Evolutionary conservation across 2,329 filamentous ascomycete genomes (phyloP).

Genomic region (Ilyonectria sp.): DNA sequence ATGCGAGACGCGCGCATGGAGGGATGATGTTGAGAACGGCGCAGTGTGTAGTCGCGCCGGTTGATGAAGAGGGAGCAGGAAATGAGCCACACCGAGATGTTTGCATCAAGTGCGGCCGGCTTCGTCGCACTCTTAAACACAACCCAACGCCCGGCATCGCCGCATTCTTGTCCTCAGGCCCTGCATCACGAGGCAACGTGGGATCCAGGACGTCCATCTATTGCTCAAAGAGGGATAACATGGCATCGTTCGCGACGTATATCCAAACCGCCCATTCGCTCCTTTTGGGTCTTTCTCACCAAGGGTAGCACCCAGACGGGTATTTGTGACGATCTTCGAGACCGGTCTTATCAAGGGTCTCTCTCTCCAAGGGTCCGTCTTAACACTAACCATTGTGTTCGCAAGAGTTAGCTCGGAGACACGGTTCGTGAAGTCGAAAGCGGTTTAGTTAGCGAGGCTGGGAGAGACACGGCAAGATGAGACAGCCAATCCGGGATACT

Average conservation of each 20-base stretch:
- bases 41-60: not conserved
- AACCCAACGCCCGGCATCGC: constrained; percentile 25
- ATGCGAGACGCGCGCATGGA: constrained; percentile 7
- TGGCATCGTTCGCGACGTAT: constrained; percentile 25
- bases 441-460: constrained; percentile 33
- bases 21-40: not conserved
- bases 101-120: constrained; percentile 19
- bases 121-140: constrained; percentile 41
- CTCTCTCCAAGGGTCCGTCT: constrained; percentile 25
- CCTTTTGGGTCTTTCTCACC: constrained; percentile 34
- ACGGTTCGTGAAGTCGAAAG: constrained; percentile 34
- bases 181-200: constrained; percentile 37
- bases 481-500: constrained; percentile 21
- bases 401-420: constrained; percentile 38
- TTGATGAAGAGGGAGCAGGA: constrained; percentile 3
- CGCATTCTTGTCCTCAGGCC: constrained; percentile 29
- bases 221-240: constrained; percentile 40
- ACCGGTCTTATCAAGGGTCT: constrained; percentile 37
- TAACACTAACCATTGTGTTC: constrained; percentile 38
- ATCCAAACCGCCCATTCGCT: constrained; percentile 42
- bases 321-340: constrained; percentile 37
- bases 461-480: constrained; percentile 1
- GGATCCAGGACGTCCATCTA: constrained; percentile 35
- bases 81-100: constrained; percentile 23
- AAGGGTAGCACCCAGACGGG: constrained; percentile 31